Evolutionary conservation across 108 stramenopile genomes (phyloP), one percentile per base, ranked within the genome.

Genomic region (Bacterosira constricta): DNA sequence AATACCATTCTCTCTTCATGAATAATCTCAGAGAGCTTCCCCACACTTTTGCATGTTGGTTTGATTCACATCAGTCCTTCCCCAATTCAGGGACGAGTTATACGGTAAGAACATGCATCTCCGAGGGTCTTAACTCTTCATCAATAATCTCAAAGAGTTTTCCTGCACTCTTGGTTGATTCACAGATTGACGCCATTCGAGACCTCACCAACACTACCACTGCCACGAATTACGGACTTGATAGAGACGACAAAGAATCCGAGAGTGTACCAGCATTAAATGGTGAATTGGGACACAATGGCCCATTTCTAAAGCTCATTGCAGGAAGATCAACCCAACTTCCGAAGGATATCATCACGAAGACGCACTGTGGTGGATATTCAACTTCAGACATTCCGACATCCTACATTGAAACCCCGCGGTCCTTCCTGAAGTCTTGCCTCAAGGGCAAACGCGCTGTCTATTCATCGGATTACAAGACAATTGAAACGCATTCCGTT

Each of bases 361-460:
- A 86, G 50, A 86, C 86, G 26, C 86, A 86, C 44, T 85, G 84
- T 47, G 77, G 72, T 38, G 84, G 81, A 5, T 82, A 79, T 52
- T 53, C 51, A 8, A 46, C 41, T 20, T 34, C 32, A 12, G 35
- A 17, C 44, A 47, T 38, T 36, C 66, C 59, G 3, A 10, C 36
- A 8, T 3, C 30, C 1, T 82, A 74, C 34, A 56, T 75, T 38
- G 60, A 56, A 55, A 69, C 73, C 20, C 66, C 68, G 30, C 50
- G 68, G 20, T 35, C 46, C 18, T 80, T 80, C 51, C 68, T 63
- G n/a, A 49, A 53, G 0, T 51, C 59, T 13, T 64, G 63, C 51
- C 61, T 80, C 13, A 71, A 63, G 35, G 60, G 69, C 8, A 70
- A 44, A 45, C 71, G 66, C 15, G 71, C 59, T 1, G 50, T 66